Conservation (phyloP, 148 eudicot genomes). For the Salicornia ramosissima region DNA sequence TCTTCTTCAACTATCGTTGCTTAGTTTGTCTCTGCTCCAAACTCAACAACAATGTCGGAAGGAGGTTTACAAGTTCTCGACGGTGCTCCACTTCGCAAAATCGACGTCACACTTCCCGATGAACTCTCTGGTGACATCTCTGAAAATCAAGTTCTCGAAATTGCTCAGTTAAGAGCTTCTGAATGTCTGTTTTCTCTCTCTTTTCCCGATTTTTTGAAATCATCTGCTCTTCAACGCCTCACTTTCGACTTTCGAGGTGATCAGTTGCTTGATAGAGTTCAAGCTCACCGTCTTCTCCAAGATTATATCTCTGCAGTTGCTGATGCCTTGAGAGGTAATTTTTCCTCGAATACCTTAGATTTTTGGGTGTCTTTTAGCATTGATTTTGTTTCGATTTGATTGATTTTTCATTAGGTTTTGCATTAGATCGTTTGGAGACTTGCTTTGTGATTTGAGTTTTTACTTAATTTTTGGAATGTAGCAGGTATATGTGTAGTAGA, state of each 20-base stretch:
- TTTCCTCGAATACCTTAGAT: no score
- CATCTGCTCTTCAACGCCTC: slow-evolving; percentile 37
- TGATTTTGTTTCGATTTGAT: not conserved
- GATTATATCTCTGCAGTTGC: slow-evolving; percentile 49
- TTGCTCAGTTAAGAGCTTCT: slow-evolving; percentile 43
- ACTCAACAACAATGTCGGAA: slow-evolving; percentile 35
- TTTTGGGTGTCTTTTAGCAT: no score
- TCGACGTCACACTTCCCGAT: slow-evolving; percentile 29
- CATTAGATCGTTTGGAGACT: not conserved
- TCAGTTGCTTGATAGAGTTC: slow-evolving; percentile 26
- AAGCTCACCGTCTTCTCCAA: slow-evolving; percentile 32
- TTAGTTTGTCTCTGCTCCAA: slow-evolving; percentile 15
- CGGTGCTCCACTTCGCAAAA: slow-evolving; percentile 33
- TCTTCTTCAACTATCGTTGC: not conserved
- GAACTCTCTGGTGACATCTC: slow-evolving; percentile 12
- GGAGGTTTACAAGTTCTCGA: slow-evolving; percentile 47
- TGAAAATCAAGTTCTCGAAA: slow-evolving; percentile 32
- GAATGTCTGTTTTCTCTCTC: slow-evolving; percentile 34
- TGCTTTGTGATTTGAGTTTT: not conserved
- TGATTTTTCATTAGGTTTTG: not conserved
- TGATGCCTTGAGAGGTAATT: slow-evolving; percentile 46
- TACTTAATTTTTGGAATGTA: not conserved
- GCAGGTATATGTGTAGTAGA: no score
- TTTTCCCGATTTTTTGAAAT: slow-evolving; percentile 43
- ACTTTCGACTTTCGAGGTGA: slow-evolving; percentile 22